These are phyloP conservation scores for Talaromyces sp. DNA, from an alignment of 2,329 filamentous ascomycete species.

Conservation along the genomic window DNA sequence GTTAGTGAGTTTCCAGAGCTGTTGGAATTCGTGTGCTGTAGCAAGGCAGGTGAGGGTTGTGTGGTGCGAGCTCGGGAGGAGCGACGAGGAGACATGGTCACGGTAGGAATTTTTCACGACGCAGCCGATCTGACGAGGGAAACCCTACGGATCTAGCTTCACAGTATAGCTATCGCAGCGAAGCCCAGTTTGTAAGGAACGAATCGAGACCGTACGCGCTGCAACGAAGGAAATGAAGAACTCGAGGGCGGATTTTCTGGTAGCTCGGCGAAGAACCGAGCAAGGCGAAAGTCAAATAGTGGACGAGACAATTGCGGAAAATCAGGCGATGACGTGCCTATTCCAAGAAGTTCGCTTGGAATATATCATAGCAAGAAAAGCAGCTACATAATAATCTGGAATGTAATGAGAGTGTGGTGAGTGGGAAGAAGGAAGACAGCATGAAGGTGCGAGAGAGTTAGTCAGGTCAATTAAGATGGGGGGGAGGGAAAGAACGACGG, in stretches of 20 bases:
- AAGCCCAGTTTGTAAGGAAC: conserved; percentile 10
- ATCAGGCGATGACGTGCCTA: conserved; percentile 23
- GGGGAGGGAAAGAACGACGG: conserved; percentile 28
- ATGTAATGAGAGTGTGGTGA: conserved; percentile 24
- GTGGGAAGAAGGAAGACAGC: conserved; percentile 32
- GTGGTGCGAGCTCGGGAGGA: conserved; percentile 84
- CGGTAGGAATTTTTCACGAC: conserved; percentile 2
- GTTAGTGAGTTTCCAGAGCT: conserved; percentile 68
- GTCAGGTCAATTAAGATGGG: conserved; percentile 21
- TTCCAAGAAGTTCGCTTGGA: conserved; percentile 27
- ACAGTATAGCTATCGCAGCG: not conserved
- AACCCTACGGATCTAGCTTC: not conserved
- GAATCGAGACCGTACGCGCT: conserved; percentile 23
- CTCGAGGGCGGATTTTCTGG: conserved; percentile 13
- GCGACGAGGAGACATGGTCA: conserved; percentile 68
- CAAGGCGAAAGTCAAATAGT: conserved; percentile 18
- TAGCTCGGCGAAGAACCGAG: conserved; percentile 19
- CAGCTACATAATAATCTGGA: conserved; percentile 42
- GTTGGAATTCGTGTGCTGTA: conserved; percentile 72
- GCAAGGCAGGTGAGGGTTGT: conserved; percentile 64
- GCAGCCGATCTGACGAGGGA: not conserved
- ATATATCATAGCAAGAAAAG: conserved; percentile 32
- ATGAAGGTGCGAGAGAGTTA: conserved; percentile 22
- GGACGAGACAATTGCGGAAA: conserved; percentile 24
- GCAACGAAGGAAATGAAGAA: conserved; percentile 25